Evolutionary conservation across 208 protist species (phyloP).

Genomic region (Strigomonas oncopelti): DNA sequence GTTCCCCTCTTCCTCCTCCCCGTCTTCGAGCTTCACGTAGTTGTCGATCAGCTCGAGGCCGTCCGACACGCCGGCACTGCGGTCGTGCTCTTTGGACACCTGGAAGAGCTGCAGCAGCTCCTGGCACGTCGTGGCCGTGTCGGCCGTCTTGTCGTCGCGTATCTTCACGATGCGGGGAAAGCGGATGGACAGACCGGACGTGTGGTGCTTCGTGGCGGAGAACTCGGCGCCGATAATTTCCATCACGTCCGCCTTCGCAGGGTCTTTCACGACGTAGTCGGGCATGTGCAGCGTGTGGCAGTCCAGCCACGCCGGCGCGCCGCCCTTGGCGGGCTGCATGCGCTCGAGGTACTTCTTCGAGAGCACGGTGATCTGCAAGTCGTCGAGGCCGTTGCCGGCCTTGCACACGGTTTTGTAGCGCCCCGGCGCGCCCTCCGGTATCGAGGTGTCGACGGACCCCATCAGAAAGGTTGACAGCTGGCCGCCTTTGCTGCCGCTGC

Average conservation of each 20-base stretch:
- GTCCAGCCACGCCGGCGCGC: conserved; percentile 50
- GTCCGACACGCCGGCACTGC: conserved; percentile 14
- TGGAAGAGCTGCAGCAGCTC: conserved; percentile 51
- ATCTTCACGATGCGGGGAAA: conserved; percentile 73
- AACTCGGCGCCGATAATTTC: conserved; percentile 77
- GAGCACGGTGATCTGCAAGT: conserved; percentile 46
- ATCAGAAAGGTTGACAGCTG: conserved; percentile 73
- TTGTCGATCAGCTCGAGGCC: conserved; percentile 20
- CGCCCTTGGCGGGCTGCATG: conserved; percentile 34
- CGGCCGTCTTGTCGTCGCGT: conserved; percentile 62
- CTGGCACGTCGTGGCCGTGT: conserved; percentile 44
- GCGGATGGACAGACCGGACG: conserved; percentile 52
- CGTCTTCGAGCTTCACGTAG: conserved; percentile 19
- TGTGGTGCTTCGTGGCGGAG: conserved; percentile 39
- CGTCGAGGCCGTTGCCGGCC: conserved; percentile 60
- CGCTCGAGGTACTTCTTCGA: conserved; percentile 32
- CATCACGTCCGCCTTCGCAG: conserved; percentile 54
- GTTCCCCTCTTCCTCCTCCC: conserved; percentile 12
- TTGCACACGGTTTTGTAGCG: conserved; percentile 82
- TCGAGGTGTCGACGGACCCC: conserved; percentile 47
- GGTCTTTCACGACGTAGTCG: conserved; percentile 64
- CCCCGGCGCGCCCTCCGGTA: conserved; percentile 19
- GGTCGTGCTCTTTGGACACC: conserved; percentile 21
- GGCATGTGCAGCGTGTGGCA: conserved; percentile 40
- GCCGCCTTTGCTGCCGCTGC: conserved; percentile 69